phyloP scores from a whole-genome alignment of 257 asterid species.

The Solanum corneliomulleri region DNA sequence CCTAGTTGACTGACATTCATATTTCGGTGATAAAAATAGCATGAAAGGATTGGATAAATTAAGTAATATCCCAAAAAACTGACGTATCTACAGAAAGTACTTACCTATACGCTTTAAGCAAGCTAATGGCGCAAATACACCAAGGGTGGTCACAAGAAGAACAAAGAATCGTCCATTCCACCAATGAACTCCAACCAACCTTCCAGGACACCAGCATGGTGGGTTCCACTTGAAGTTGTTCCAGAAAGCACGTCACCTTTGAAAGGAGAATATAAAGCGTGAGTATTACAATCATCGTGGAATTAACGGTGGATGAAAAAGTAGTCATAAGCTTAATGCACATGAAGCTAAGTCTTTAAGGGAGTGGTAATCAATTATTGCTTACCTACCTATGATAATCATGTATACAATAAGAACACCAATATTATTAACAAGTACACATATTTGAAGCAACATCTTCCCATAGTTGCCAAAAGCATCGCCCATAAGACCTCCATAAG shows the following conservation, averaged over 20 bases:
- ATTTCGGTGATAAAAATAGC: not conserved
- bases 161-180: slow-evolving; percentile 58
- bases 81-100: slow-evolving; percentile 1
- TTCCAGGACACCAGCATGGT: slow-evolving; percentile 76
- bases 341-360: not conserved
- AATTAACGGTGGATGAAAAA: not conserved
- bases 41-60: not conserved
- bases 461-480: slow-evolving; percentile 68
- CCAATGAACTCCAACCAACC: slow-evolving; percentile 80
- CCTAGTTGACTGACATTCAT: not conserved
- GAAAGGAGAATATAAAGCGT: slow-evolving; percentile 7
- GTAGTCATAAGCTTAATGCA: not conserved
- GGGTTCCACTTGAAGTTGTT: slow-evolving; percentile 51
- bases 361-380: not conserved
- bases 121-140: slow-evolving; percentile 70
- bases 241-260: slow-evolving; percentile 85
- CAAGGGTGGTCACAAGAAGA: slow-evolving; percentile 58
- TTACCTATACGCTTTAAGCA: slow-evolving; percentile 73
- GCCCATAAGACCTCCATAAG: slow-evolving; percentile 79
- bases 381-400: slow-evolving; percentile 64
- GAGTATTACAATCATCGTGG: not conserved
- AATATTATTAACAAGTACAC: slow-evolving; percentile 55
- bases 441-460: slow-evolving; percentile 55
- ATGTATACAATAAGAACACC: slow-evolving; percentile 82
- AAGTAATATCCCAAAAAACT: not conserved